A percentile compares a stretch with the other conserved stretches of the same genome.
These are phyloP conservation scores for Phytopythium chamaehyphon DNA, from an alignment of 352 stramenopile species.

Conservation along the genomic window DNA sequence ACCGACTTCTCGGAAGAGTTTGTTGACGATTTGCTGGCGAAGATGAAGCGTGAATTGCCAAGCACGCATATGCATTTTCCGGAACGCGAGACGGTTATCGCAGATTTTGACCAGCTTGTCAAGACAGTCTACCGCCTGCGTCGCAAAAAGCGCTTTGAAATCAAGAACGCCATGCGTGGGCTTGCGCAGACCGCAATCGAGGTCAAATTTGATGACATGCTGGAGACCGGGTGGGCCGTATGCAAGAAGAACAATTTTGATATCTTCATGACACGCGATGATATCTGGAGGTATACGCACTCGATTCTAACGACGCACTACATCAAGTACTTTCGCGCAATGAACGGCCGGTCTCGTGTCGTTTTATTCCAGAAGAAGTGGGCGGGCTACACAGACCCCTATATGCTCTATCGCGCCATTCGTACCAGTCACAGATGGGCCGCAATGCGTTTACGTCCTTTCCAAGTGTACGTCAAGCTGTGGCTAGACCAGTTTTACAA, in stretches of 20 bases:
- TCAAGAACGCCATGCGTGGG: slow-evolving; percentile 36
- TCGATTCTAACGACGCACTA: neutral
- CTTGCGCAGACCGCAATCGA: slow-evolving; percentile 33
- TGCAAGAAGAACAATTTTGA: slow-evolving; percentile 31
- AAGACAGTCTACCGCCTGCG: slow-evolving; percentile 27
- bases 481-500: neutral
- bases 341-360: neutral
- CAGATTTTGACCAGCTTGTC: slow-evolving; percentile 34
- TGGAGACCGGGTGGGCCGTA: slow-evolving; percentile 33
- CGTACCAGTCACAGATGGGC: no score
- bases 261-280: neutral
- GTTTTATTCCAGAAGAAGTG: neutral
- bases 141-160: slow-evolving; percentile 36
- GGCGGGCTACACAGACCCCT: no score
- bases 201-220: slow-evolving; percentile 39
- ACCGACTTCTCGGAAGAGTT: slow-evolving; percentile 8
- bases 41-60: slow-evolving; percentile 52
- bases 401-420: no score
- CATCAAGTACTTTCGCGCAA: neutral
- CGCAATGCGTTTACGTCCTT: neutral
- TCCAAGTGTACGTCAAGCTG: neutral
- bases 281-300: slow-evolving; percentile 1
- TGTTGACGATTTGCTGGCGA: slow-evolving; percentile 14
- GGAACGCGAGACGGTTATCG: slow-evolving; percentile 22
- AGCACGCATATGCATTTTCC: slow-evolving; percentile 48